These are phyloP conservation scores for Lipomyces orientalis DNA, from an alignment of 805 yeast genomes.

Conservation along the genomic window DNA sequence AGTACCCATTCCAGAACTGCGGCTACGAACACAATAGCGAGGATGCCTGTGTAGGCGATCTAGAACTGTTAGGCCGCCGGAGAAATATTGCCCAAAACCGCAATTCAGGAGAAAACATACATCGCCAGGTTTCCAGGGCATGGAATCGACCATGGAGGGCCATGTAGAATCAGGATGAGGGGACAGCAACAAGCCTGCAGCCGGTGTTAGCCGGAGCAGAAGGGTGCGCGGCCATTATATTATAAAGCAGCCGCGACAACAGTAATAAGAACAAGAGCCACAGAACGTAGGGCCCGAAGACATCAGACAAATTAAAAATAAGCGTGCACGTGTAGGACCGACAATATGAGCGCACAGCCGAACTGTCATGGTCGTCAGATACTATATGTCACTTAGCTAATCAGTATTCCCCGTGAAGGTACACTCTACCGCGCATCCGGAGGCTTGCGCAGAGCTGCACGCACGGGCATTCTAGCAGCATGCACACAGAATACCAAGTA, in stretches of 20 bases:
- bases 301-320: background rate
- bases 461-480: background rate
- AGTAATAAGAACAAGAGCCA: background rate
- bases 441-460: background rate
- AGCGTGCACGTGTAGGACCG: background rate
- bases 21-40: conserved; percentile 24
- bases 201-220: background rate
- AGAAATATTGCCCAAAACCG: background rate
- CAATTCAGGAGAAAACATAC: background rate
- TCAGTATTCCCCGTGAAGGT: too few species aligned
- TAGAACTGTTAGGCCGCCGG: conserved; percentile 1
- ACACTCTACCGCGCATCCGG: too few species aligned
- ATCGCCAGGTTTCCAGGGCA: conserved; percentile 4
- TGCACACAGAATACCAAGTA: background rate
- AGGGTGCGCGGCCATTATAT: background rate
- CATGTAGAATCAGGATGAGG: background rate
- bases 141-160: background rate
- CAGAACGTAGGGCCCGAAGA: background rate
- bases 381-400: background rate
- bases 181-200: background rate
- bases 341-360: background rate
- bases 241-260: background rate
- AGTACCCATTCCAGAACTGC: conserved; percentile 34
- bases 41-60: conserved; percentile 25
- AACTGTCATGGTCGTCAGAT: background rate